These are phyloP conservation scores for Phytopythium litorale DNA, from an alignment of 352 stramenopile species.

Conservation along the genomic window DNA sequence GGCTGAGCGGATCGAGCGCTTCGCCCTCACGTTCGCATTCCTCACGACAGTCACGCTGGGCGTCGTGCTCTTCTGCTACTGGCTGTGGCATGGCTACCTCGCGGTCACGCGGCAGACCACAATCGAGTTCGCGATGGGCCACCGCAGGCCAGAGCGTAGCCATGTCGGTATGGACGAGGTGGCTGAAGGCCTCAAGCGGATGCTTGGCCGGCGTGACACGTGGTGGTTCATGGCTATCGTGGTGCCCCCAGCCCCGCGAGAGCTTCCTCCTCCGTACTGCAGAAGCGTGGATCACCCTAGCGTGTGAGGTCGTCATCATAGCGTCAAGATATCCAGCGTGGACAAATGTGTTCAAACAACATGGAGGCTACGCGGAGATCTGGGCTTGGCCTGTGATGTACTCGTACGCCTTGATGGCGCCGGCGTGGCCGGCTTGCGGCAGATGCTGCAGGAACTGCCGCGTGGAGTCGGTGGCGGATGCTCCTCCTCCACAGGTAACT, in stretches of 20 bases:
- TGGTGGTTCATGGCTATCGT: slow-evolving; percentile 27
- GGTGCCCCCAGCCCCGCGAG: slow-evolving; percentile 10
- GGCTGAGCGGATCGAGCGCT: slow-evolving; percentile 18
- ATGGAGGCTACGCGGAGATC: background rate
- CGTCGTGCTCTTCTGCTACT: slow-evolving; percentile 28
- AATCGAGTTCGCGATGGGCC: slow-evolving; percentile 27
- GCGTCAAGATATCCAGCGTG: background rate
- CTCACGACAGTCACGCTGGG: slow-evolving; percentile 29
- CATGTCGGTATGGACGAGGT: background rate
- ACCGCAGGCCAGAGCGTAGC: background rate
- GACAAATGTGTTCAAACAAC: background rate
- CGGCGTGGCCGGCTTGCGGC: background rate
- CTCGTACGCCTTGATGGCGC: background rate
- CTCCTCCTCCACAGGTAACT: background rate
- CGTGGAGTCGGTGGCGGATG: background rate
- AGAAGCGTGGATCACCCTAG: background rate
- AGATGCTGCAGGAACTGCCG: background rate
- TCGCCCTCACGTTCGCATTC: slow-evolving; percentile 33
- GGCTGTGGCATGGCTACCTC: slow-evolving; percentile 43
- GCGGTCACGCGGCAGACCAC: slow-evolving; percentile 37
- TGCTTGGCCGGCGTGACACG: slow-evolving; percentile 23
- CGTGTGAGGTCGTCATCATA: background rate
- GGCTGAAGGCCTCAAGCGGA: slow-evolving; percentile 1
- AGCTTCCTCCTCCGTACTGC: slow-evolving; percentile 15
- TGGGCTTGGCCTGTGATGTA: background rate